Base-by-base conservation (phyloP, 2,329 filamentous ascomycete species). In the Arthrobotrys conoides region DNA sequence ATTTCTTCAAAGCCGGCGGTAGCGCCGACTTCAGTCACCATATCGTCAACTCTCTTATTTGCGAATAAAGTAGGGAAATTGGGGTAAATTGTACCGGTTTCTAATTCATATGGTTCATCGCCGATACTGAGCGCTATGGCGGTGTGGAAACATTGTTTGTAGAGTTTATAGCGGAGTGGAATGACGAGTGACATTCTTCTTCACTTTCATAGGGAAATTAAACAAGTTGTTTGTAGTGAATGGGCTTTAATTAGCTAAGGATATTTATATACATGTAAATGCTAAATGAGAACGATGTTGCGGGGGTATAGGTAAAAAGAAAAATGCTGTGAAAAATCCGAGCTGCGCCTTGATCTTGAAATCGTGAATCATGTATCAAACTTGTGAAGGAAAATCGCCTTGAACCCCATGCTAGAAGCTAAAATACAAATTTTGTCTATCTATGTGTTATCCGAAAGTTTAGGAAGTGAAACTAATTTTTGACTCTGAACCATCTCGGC, bases 401-500 rank as follows among this genome's bases (percentile, higher is more conserved):
- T 9, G 36, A 44, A 38, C 8, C 16, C 16, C 38, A 30, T 44
- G 55, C 55, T 41, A 61, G 20, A n/a, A 20, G 9, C 30, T 59
- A 38, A 33, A 55, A 30, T 59, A 59, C 53, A 59, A 22, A 41
- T 41, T 41, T 41, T 59, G n/a, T 20, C 53, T 38, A 20, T 55
- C 20, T 30, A 66, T 8, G 3, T 30, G 22, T 3, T 2, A 20
- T 27, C 5, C 5, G 10, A 53, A 72, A 14, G 24, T 49, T 38
- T 16, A 14, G 33, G 33, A 14, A 6, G 6, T 20, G 20, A 46
- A 38, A 48, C 24, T 46, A 27, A 59, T 33, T 78, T 68, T 44
- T 2, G 72, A 68, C 1, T 30, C 1, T 2, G 61, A 65, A 2
- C 75, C 75, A 36, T 78, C 75, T 18, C 75, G 53, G 46, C 75